Base-by-base conservation (phyloP, 1,139 yeast species). In the Ogataea hybrid region DNA sequence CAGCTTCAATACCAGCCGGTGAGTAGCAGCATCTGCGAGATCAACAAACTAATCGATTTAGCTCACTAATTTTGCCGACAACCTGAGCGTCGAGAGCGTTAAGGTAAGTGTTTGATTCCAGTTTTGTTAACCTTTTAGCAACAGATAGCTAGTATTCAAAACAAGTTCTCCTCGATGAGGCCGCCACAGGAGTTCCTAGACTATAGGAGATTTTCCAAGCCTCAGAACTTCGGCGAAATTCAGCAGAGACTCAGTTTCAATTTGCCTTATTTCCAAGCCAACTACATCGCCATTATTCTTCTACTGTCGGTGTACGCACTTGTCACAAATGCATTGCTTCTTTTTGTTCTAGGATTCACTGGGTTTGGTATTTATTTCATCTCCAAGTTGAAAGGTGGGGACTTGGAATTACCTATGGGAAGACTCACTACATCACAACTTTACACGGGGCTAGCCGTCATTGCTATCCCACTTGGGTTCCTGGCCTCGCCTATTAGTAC, bases 111-210 rank as follows among this genome's bases (percentile, higher is more conserved):
- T 17, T 21, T 9, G 16, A 10, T 16, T 6, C 14, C 9, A 3
- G 9, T 15, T 20, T 9, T 14, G 21, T 25, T 31, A 33, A 33
- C 15, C 9, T 5, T 37, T 21, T 15, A 41, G 43, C 42, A 36
- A 44, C 48, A 42, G 20, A 64, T 70, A 15, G 63, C 63, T 20
- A 55, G 76, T 5, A 53, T 86, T 32, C 89, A 83, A 61, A 59
- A 73, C 34, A 78, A 84, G 47, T 71, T 89, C 49, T 70, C 95
- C 43, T 80, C 86, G 59, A 68, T 92, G 52, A 82, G 85, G 62
- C 86, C 96, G 32, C 89, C 95, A 33, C 95, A 87, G 63, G 97
- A 92, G 63, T 92, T 92, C 62, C 87, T 92, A 58, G 97, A 92
- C 63, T 69, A 86, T 58, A 85, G 92, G 67, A 82, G 96, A 62